Base-by-base conservation (phyloP, 805 yeast species). In the Debaryomyces prosopidis region DNA sequence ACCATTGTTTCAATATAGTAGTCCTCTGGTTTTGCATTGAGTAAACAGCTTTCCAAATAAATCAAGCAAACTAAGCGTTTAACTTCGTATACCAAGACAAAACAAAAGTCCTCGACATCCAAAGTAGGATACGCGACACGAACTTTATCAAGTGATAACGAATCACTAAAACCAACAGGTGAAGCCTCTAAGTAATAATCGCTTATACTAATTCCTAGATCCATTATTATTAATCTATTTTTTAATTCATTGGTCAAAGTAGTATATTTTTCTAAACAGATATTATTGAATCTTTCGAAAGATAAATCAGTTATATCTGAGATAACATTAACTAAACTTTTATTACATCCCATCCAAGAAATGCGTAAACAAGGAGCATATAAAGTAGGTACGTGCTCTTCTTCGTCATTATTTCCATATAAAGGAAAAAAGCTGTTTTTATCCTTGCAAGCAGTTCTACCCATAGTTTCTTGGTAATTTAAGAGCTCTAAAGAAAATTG, bases 271-370 rank as follows among this genome's bases (percentile, higher is more conserved):
- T 38, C 54, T 2, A 53, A 27, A 2, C 60, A 48, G 3, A 44
- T 47, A 9, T 40, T 34, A 32, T 48, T 43, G 8, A 37, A 42
- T 42, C 66, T 50, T 42, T 64, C 68, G 35, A 61, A 54, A 5
- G 69, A 65, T 30, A 66, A 48, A 40, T 66, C 69, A 6, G 71
- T 66, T 28, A 65, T 62, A 34, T 64, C 67, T 7, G 66, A 52
- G 11, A 66, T 55, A 7, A 59, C 50, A 30, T 53, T 51, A 2
- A 65, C 40, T 36, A 66, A 47, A 6, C 48, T 40, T 34, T 51
- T 47, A 35, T 63, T 65, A 43, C 69, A 63, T 12, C 69, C 71
- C 59, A 61, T 62, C 71, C 71, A 66, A 20, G 65, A 53, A 10
- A 61, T 54, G 11, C 35, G 26, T 3, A 42, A 34, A 15, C 30